Conservation (phyloP, 768 basidiomycete species). For the Boletus speciosus region DNA sequence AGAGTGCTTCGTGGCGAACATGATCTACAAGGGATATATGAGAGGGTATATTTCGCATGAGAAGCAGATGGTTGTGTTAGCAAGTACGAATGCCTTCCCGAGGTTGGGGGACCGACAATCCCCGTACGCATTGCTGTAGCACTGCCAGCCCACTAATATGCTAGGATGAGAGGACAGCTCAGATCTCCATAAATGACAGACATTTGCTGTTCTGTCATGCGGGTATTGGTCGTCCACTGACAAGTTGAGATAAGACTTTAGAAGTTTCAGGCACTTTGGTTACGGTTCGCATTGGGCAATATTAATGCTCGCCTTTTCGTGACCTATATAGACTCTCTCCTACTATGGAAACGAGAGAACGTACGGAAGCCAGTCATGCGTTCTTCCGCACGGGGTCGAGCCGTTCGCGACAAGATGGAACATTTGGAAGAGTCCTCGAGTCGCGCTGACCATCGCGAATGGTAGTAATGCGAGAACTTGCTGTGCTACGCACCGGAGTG, state of each 20-base stretch:
- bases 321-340: not conserved
- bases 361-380: too few species aligned
- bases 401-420: too few species aligned
- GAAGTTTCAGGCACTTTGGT: not conserved
- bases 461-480: too few species aligned
- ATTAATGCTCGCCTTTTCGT: not conserved
- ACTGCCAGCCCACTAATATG: not conserved
- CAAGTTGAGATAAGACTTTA: too few species aligned
- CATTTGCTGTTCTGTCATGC: not conserved
- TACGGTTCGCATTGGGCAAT: not conserved
- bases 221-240: not conserved
- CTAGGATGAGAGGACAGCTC: not conserved
- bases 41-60: slow-evolving; percentile 96
- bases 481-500: too few species aligned
- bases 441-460: too few species aligned
- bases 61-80: slow-evolving; percentile 89
- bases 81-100: slow-evolving; percentile 78
- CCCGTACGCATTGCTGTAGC: slow-evolving; percentile 39
- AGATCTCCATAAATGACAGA: not conserved
- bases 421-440: too few species aligned
- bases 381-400: too few species aligned
- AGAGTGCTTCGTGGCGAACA: slow-evolving; percentile 91
- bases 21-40: slow-evolving; percentile 92
- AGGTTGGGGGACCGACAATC: slow-evolving; percentile 58
- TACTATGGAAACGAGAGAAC: too few species aligned